phyloP scores from a whole-genome alignment of 768 basidiomycete species.

The Pulveroboletus sp. region DNA sequence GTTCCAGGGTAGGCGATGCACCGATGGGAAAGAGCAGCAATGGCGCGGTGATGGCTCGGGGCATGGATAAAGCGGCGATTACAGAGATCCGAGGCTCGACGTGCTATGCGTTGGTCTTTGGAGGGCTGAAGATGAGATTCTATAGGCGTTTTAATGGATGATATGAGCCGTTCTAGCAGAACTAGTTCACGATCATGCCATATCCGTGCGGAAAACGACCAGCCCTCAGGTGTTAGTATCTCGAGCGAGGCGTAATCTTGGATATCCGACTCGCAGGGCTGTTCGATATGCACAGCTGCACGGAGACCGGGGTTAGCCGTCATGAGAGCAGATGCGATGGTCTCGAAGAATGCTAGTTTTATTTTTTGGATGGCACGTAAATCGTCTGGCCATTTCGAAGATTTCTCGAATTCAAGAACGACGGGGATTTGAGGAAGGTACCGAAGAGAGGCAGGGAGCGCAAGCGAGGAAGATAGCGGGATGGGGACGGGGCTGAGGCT shows the following conservation, averaged over 20 bases:
- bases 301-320: constrained; percentile 43
- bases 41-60: constrained; percentile 80
- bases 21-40: constrained; percentile 75
- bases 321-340: constrained; percentile 65
- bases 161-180: constrained; percentile 66
- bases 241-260: constrained; percentile 72
- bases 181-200: constrained; percentile 84
- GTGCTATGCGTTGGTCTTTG: constrained; percentile 50
- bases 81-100: constrained; percentile 56
- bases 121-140: constrained; percentile 7
- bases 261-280: constrained; percentile 48
- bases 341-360: constrained; percentile 89
- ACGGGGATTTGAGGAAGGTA: constrained; percentile 69
- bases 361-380: constrained; percentile 87
- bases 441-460: constrained; percentile 54
- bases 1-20: constrained; percentile 79
- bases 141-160: constrained; percentile 32
- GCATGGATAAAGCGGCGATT: constrained; percentile 69
- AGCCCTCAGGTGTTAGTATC: constrained; percentile 74
- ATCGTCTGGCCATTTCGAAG: constrained; percentile 93
- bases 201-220: constrained; percentile 80
- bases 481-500: constrained; percentile 78
- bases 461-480: constrained; percentile 44
- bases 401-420: constrained; percentile 87
- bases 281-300: constrained; percentile 56